Base-by-base conservation (phyloP, 345 rosid genomes). In the Eucalyptus globulus region DNA sequence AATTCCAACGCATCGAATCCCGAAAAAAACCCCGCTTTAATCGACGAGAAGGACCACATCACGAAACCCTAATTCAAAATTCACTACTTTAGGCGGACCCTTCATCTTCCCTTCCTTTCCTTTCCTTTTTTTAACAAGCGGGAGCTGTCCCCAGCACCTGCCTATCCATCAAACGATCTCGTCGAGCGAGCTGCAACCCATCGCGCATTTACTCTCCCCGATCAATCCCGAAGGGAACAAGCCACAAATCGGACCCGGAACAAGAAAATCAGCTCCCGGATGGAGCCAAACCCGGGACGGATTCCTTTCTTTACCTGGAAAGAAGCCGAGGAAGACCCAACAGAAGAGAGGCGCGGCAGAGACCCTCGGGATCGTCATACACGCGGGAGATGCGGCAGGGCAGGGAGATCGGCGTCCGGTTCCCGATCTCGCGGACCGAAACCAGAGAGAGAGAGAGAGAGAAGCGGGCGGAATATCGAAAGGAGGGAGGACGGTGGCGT, bases 251-350 rank as follows among this genome's bases (percentile, higher is more conserved):
- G 7, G 43, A 37, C 47, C 83, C 83, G 83, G 14, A 6, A 76
- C 16, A 40, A 34, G 29, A 40, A 72, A 40, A 21, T 21, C 85
- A 40, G 47, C 47, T 40, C 22, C 47, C 85, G 9, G 45, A 76
- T 40, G 0, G 81, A 72, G n/a, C 27, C 43, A 21, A 27, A 4
- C 29, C 24, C 27, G 54, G 40, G 88, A 29, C 29, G 37, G 85
- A 4, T 76, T 76, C 19, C 19, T 56, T 56, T 56, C 8, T 69
- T 80, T 91, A 93, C 95, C 95, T 72, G 94, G 88, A 88, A 92
- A 89, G 88, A 67, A 92, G 86, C 91, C 22, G 89, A 92, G 81
- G 49, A 88, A 62, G 89, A 90, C 53, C 90, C 81, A 91, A 65
- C 44, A 91, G 87, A 88, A 87, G 69, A 51, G 86, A 58, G 88